Conservation (phyloP, 2,329 filamentous ascomycete genomes). For the Xylaria sp. region DNA sequence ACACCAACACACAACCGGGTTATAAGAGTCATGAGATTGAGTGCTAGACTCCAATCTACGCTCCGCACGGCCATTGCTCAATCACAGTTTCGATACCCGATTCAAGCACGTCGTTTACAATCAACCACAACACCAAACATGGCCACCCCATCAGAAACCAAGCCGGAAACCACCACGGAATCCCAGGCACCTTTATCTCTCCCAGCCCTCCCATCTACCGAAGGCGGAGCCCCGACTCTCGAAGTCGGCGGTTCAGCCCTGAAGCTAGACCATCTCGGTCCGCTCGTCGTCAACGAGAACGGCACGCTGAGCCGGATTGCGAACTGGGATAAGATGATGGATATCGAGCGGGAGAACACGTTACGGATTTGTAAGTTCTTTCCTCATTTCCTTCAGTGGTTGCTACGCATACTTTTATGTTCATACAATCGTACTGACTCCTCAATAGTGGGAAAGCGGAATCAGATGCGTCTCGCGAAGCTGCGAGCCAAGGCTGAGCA, state of each 20-base stretch:
- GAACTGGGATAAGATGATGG: constrained; percentile 69
- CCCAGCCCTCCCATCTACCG: constrained; percentile 7
- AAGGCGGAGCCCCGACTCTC: constrained; percentile 27
- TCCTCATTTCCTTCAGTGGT: neutral
- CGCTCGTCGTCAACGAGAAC: constrained; percentile 68
- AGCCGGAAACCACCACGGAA: neutral
- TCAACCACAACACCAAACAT: constrained; percentile 3
- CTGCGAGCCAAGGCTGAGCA: constrained; percentile 20
- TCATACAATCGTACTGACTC: neutral
- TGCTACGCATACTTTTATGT: neutral
- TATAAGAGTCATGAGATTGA: constrained; percentile 8
- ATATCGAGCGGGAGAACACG: constrained; percentile 61
- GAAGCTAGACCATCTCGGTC: constrained; percentile 56
- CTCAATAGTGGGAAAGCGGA: constrained; percentile 60
- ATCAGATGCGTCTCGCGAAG: constrained; percentile 53
- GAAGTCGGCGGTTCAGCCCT: constrained; percentile 48
- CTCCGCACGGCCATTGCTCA: constrained; percentile 1
- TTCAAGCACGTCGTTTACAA: neutral
- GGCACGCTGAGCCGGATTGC: constrained; percentile 64
- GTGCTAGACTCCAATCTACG: constrained; percentile 1
- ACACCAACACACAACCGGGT: neutral
- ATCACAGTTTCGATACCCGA: neutral
- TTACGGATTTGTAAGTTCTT: constrained; percentile 45
- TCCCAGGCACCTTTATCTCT: neutral
- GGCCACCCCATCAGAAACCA: constrained; percentile 1